A percentile compares a stretch with the other conserved stretches of the same genome.
Evolutionary conservation across 1,284 basidiomycete genomes (phyloP).

Genomic region (Naganishia albida): DNA sequence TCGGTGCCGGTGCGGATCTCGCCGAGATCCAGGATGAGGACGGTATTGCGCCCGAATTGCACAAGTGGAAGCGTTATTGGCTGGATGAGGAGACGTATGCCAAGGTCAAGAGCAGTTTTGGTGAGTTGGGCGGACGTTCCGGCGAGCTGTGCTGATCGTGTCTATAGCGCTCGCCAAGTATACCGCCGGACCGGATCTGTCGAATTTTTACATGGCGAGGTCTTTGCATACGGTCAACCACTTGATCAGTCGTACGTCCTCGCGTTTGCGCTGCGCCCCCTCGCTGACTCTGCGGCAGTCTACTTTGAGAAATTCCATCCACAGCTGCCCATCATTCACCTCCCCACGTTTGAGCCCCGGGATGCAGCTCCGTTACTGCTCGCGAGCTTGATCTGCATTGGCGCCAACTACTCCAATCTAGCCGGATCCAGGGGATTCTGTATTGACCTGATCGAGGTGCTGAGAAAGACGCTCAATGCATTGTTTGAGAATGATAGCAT

Average conservation of each 20-base stretch:
- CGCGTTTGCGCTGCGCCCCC: background rate
- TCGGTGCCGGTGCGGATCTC: constrained; percentile 27
- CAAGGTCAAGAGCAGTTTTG: constrained; percentile 36
- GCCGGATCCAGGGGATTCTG: constrained; percentile 33
- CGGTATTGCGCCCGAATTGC: constrained; percentile 27
- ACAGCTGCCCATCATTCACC: constrained; percentile 38
- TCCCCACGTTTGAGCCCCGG: constrained; percentile 37
- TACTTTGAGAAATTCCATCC: constrained; percentile 39
- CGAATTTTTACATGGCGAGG: constrained; percentile 34
- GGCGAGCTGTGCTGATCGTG: background rate
- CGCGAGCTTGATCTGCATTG: constrained; percentile 37
- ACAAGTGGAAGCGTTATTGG: constrained; percentile 36
- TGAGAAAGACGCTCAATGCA: constrained; percentile 35
- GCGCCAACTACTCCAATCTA: constrained; percentile 35
- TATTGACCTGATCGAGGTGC: constrained; percentile 38
- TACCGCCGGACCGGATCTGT: constrained; percentile 34
- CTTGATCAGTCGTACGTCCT: constrained; percentile 34
- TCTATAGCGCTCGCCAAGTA: constrained; percentile 31
- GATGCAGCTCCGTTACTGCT: constrained; percentile 37
- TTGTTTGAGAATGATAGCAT: constrained; percentile 37
- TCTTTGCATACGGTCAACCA: constrained; percentile 35
- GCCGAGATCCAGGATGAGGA: constrained; percentile 29
- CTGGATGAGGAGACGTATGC: constrained; percentile 35
- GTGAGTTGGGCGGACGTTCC: constrained; percentile 24
- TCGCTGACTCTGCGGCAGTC: constrained; percentile 25